Percentiles rank a stretch among this genome's conserved stretches.
Evolutionary conservation across 1,284 basidiomycete species (phyloP).

Genomic region (Exobasidium cylindrosporum): DNA sequence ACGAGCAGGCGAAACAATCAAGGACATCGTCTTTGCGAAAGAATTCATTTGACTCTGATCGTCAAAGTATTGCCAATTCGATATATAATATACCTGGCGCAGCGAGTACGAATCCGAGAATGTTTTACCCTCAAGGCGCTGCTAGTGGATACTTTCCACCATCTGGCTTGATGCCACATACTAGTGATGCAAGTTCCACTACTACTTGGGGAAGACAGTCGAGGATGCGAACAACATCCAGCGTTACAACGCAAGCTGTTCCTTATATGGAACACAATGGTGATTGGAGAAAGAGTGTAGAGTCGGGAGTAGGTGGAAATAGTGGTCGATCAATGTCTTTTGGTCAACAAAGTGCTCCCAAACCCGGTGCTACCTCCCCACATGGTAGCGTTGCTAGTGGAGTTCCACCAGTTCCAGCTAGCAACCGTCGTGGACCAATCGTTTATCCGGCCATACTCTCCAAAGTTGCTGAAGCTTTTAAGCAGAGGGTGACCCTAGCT

Average conservation of each 20-base stretch:
- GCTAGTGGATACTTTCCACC: slow-evolving; percentile 7
- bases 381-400: slow-evolving; percentile 23
- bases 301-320: slow-evolving; percentile 9
- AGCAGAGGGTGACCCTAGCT: slow-evolving; percentile 70
- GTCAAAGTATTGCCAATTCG: slow-evolving; percentile 38
- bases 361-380: slow-evolving; percentile 18
- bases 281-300: slow-evolving; percentile 18
- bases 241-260: slow-evolving; percentile 38
- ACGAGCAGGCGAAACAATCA: slow-evolving; percentile 15
- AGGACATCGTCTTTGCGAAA: slow-evolving; percentile 36
- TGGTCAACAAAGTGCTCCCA: slow-evolving; percentile 4
- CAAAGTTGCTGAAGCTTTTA: slow-evolving; percentile 88
- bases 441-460: slow-evolving; percentile 94
- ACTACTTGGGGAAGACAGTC: slow-evolving; percentile 29
- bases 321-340: slow-evolving; percentile 15
- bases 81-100: slow-evolving; percentile 29
- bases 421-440: slow-evolving; percentile 52
- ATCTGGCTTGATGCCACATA: slow-evolving; percentile 12
- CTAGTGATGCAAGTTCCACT: background rate
- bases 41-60: slow-evolving; percentile 42
- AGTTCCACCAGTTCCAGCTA: slow-evolving; percentile 12
- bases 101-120: slow-evolving; percentile 23
- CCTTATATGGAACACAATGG: slow-evolving; percentile 21
- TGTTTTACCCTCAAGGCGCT: slow-evolving; percentile 23
- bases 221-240: slow-evolving; percentile 35